These are phyloP conservation scores for Castanospermum australe DNA, from an alignment of 306 rosid genomes.

Conservation along the genomic window DNA sequence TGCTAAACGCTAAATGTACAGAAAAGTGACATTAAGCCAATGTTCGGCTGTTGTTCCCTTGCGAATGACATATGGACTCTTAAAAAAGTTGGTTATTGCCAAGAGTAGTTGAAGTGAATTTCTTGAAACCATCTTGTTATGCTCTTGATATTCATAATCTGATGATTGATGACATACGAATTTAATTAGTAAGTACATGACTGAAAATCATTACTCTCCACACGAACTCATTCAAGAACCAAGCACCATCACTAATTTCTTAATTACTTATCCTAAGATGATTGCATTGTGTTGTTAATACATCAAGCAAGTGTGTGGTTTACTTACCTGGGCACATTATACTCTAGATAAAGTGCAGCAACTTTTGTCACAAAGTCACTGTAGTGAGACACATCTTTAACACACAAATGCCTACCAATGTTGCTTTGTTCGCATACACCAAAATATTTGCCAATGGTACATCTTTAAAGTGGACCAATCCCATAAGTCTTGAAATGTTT, in stretches of 20 bases:
- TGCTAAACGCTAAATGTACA: too few species aligned
- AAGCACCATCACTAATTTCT: neutral
- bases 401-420: conserved; percentile 82
- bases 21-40: too few species aligned
- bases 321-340: conserved; percentile 62
- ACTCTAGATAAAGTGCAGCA: conserved; percentile 78
- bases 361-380: conserved; percentile 85
- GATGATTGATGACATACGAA: too few species aligned
- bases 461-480: conserved; percentile 84
- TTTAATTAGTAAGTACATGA: too few species aligned
- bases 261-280: neutral
- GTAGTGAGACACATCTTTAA: conserved; percentile 76
- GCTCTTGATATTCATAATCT: too few species aligned
- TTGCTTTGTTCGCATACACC: conserved; percentile 78
- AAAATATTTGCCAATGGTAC: conserved; percentile 83
- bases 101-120: too few species aligned
- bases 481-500: conserved; percentile 67
- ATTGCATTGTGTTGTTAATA: neutral
- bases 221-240: too few species aligned
- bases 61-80: too few species aligned
- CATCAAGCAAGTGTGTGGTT: conserved; percentile 1
- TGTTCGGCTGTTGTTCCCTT: too few species aligned
- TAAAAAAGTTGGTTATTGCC: too few species aligned
- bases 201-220: too few species aligned
- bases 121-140: too few species aligned